Conservation (phyloP, 106 monocot genomes). For the Dendrobium catenatum region DNA sequence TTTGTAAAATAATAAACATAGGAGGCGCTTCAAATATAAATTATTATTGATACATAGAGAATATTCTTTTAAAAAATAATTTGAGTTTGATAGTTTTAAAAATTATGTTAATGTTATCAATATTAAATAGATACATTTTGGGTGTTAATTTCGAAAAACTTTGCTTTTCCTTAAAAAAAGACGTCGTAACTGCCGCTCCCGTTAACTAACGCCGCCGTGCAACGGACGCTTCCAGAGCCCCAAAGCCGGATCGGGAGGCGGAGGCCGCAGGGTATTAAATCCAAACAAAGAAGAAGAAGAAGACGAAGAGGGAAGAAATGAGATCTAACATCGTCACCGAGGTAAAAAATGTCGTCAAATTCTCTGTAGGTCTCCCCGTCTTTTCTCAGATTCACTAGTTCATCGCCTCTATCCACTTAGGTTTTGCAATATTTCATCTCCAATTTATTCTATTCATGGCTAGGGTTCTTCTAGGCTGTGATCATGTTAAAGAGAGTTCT, state of each 20-base stretch:
- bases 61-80: too few relatives aligned
- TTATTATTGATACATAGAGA: too few relatives aligned
- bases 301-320: slow-evolving; percentile 2
- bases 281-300: neutral
- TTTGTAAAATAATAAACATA: too few relatives aligned
- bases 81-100: too few relatives aligned
- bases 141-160: too few relatives aligned
- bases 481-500: neutral
- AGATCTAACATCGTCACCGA: slow-evolving; percentile 12
- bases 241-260: neutral
- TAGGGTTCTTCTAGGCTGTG: neutral
- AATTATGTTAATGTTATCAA: too few relatives aligned
- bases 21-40: too few relatives aligned
- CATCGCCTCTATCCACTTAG: neutral
- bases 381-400: neutral
- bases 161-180: too few relatives aligned
- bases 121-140: too few relatives aligned
- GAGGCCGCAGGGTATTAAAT: neutral
- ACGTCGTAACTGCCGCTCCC: neutral
- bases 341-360: slow-evolving; percentile 2
- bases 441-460: neutral
- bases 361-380: neutral
- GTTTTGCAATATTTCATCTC: neutral
- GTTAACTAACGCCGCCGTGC: slow-evolving; percentile 1
- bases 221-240: neutral